Conservation (phyloP, 441 rosid genomes). For the Pelargonium myrrhifolium region DNA sequence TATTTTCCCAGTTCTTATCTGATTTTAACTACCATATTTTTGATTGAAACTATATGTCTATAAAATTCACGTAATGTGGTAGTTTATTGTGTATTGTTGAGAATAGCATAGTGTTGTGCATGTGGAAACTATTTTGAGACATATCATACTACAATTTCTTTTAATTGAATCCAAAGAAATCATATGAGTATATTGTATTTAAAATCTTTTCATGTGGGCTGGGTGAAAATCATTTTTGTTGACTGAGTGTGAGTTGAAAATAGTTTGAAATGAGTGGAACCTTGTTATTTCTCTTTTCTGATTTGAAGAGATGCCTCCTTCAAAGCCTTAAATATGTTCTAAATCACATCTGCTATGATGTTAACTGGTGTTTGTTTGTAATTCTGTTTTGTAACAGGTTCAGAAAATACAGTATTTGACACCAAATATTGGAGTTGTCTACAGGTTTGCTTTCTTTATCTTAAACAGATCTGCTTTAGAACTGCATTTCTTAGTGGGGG, state of each 20-base stretch:
- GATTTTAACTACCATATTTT: background rate
- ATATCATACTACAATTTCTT: background rate
- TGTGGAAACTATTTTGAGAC: background rate
- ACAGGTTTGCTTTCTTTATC: constrained; percentile 53
- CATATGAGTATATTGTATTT: background rate
- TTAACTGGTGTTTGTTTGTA: background rate
- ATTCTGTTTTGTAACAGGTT: constrained; percentile 45
- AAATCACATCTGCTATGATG: background rate
- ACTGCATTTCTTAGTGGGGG: background rate
- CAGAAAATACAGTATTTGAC: constrained; percentile 84
- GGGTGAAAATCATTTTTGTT: background rate
- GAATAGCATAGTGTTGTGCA: background rate
- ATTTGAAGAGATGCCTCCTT: background rate
- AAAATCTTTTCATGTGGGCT: background rate
- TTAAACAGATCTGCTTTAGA: background rate
- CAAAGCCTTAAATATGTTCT: background rate
- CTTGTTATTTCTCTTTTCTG: too few species aligned
- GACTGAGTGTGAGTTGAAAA: background rate
- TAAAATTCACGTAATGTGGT: background rate
- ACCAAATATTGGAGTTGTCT: constrained; percentile 94
- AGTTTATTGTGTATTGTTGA: background rate
- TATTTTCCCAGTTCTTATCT: background rate
- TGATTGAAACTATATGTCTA: background rate
- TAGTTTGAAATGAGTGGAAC: too few species aligned
- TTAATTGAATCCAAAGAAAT: background rate